Conservation (phyloP, 192 early-diverging fungal genomes). For the Helicostylum pulchrum region DNA sequence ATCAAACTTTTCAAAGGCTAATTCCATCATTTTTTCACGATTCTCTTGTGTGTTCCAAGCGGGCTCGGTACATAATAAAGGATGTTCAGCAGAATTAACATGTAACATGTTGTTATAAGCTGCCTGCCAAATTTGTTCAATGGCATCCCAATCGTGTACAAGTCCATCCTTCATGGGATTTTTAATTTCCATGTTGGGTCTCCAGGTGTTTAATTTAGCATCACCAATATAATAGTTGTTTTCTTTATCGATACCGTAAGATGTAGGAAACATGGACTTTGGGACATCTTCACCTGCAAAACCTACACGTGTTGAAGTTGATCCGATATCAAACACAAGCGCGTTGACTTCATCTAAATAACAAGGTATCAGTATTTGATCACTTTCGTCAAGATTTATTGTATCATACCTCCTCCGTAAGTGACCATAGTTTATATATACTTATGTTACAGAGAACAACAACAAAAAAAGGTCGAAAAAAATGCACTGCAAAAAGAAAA, state of each 20-base stretch:
- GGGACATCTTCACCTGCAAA: conserved; percentile 96
- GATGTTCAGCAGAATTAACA: conserved; percentile 80
- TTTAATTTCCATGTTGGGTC: conserved; percentile 74
- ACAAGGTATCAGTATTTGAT: background rate
- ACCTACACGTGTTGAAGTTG: conserved; percentile 83
- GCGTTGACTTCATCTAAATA: conserved; percentile 87
- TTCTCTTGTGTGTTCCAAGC: conserved; percentile 84
- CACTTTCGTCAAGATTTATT: background rate
- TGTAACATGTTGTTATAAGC: conserved; percentile 68
- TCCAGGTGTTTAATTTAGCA: conserved; percentile 65
- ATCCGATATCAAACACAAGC: conserved; percentile 89
- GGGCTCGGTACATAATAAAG: conserved; percentile 84
- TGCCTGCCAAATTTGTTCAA: conserved; percentile 88
- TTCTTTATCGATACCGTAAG: conserved; percentile 54
- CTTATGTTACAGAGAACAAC: no score
- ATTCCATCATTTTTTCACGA: conserved; percentile 85
- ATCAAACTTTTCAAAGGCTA: conserved; percentile 93
- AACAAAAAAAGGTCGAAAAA: no score
- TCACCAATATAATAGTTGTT: conserved; percentile 66
- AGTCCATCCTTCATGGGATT: conserved; percentile 82
- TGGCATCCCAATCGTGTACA: conserved; percentile 90
- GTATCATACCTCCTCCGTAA: conserved; percentile 37
- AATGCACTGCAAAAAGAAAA: no score
- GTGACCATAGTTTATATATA: conserved; percentile 30
- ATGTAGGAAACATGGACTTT: conserved; percentile 81